Evolutionary conservation across 768 basidiomycete genomes (phyloP), one percentile per base, ranked within the genome.

Genomic region (Auriscalpium microsporum): DNA sequence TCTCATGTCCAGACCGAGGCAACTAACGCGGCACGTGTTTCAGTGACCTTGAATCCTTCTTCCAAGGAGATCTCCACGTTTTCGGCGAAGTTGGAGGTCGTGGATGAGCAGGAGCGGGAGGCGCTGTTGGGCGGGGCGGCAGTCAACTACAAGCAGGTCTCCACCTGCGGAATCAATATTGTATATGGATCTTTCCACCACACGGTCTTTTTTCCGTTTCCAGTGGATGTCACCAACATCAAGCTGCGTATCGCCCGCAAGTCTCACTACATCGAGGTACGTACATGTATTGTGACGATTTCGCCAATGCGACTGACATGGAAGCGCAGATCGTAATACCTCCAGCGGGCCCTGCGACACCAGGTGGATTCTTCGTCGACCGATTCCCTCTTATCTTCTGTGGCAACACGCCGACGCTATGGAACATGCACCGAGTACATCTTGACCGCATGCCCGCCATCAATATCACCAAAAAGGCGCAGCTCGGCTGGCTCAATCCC

Each of bases 221-320:
- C 78, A 6, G 65, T 82, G 11, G 62, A 73, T 37, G 69, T 69
- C 4, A 57, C 61, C n/a, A 65, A 68, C n/a, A 52, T 64, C 2
- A 79, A 71, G 59, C 61, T 76, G 13, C 73, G 79, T 7, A 61
- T 83, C 37, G 82, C 82, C 9, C 73, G 82, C 38, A 81, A 78
- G 59, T 83, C 80, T 1, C 71, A 64, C 35, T 84, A 78, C 56
- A 66, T 83, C 6, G 73, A 70, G 63, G 71, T 69, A 34, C 40
- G 40, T 42, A 4, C 14, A 33, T 33, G 37, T 35, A 8, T 1
- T 4, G 8, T 35, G 33, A 42, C 10, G 10, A 11, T 33, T 17
- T 9, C 13, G 5, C n/a, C 11, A 16, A 8, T 33, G 1, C 3
- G 11, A 58, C 55, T 44, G 46, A 33, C 23, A 23, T 47, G 21